These are phyloP conservation scores for Papiliotrema fonsecae DNA, from an alignment of 1,284 basidiomycete species.

Conservation along the genomic window DNA sequence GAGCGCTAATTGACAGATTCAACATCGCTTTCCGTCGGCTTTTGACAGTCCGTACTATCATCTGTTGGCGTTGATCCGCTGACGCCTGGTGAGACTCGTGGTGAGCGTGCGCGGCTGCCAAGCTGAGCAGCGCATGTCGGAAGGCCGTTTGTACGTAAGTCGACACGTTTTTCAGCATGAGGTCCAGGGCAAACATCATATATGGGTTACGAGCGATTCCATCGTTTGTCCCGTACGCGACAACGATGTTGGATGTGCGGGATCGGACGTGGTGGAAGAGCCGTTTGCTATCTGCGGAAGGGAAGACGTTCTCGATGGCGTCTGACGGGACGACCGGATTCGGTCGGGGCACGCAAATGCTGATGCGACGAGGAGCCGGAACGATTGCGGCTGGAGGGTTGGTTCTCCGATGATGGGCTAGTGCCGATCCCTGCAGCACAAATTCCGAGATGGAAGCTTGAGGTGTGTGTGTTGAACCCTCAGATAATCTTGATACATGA, in stretches of 20 bases:
- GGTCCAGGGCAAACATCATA: constrained; percentile 9
- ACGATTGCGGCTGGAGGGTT: no score
- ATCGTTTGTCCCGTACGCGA: not conserved
- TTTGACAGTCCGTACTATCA: constrained; percentile 4
- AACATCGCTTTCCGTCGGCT: constrained; percentile 9
- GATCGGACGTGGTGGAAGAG: constrained; percentile 18
- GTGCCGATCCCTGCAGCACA: no score
- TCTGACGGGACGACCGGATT: no score
- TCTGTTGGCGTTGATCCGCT: not conserved
- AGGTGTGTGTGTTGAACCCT: no score
- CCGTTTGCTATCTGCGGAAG: constrained; percentile 10
- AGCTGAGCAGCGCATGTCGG: constrained; percentile 14
- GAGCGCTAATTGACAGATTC: constrained; percentile 8
- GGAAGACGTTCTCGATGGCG: no score
- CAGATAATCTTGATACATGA: no score
- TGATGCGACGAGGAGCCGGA: no score
- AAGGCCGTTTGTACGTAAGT: constrained; percentile 11
- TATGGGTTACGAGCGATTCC: constrained; percentile 5
- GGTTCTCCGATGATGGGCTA: no score
- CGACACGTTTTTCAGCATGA: constrained; percentile 8
- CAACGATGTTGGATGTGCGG: constrained; percentile 9
- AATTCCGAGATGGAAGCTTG: no score
- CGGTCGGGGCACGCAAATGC: no score
- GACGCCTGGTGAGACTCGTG: constrained; percentile 5
- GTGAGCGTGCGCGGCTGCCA: constrained; percentile 13